Conservation (phyloP, 108 stramenopile genomes). For the Skeletonema costatum region DNA sequence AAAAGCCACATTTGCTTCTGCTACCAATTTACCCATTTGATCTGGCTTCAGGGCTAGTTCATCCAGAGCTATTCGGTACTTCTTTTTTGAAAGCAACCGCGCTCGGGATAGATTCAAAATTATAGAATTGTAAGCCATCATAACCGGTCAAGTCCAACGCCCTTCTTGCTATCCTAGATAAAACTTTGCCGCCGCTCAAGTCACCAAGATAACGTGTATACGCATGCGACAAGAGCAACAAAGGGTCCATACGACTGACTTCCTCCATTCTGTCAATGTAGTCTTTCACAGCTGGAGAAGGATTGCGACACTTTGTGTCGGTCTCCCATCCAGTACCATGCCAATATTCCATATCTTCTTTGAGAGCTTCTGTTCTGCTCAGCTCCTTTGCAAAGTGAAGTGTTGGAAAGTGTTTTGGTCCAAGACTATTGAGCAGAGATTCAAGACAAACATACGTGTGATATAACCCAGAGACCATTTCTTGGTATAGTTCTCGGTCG, state of each 20-base stretch:
- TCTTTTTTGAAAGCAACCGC: constrained; percentile 87
- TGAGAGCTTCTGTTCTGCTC: constrained; percentile 52
- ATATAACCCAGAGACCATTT: constrained; percentile 64
- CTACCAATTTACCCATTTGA: constrained; percentile 62
- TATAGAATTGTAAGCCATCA: constrained; percentile 82
- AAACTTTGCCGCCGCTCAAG: constrained; percentile 81
- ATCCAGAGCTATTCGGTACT: constrained; percentile 78
- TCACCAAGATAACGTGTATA: constrained; percentile 94
- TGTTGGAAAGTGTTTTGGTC: constrained; percentile 55
- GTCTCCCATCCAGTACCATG: constrained; percentile 41
- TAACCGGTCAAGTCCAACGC: constrained; percentile 58
- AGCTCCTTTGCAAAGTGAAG: constrained; percentile 84
- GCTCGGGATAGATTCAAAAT: constrained; percentile 65
- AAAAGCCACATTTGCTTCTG: constrained; percentile 91
- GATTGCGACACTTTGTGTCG: constrained; percentile 21
- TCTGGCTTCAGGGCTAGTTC: constrained; percentile 50
- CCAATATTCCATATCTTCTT: constrained; percentile 86
- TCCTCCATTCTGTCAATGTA: constrained; percentile 73
- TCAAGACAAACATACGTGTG: constrained; percentile 79
- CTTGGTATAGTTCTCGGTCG: constrained; percentile 69
- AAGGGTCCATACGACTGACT: constrained; percentile 58
- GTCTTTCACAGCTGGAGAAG: constrained; percentile 75
- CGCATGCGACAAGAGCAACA: constrained; percentile 83
- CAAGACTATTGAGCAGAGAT: constrained; percentile 62
- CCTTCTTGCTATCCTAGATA: constrained; percentile 72